Evolutionary conservation across 2,329 filamentous ascomycete species (phyloP).

Genomic region (Passalora sequoiae): DNA sequence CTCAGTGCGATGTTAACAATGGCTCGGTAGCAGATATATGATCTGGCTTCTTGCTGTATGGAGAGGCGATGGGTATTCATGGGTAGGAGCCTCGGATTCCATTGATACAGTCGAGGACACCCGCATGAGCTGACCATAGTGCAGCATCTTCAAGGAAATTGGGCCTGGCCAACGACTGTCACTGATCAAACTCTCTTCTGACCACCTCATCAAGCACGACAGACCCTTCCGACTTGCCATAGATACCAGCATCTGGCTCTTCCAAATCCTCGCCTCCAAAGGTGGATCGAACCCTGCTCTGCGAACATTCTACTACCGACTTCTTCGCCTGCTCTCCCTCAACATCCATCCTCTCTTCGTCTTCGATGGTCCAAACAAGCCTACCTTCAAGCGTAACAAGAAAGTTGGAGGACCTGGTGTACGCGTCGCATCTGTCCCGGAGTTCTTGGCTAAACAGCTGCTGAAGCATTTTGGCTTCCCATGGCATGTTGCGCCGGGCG

Average conservation of each 20-base stretch:
- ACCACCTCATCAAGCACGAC: slow-evolving; percentile 64
- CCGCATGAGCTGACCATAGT: too few species aligned
- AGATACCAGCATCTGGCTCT: slow-evolving; percentile 96
- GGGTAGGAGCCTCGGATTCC: slow-evolving; percentile 17
- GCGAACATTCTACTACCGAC: slow-evolving; percentile 85
- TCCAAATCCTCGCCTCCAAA: slow-evolving; percentile 79
- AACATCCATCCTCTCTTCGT: slow-evolving; percentile 86
- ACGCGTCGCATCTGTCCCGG: slow-evolving; percentile 61
- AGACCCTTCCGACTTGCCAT: slow-evolving; percentile 81
- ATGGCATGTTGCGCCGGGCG: slow-evolving; percentile 80
- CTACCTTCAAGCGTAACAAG: slow-evolving; percentile 83
- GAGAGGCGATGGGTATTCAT: slow-evolving; percentile 29
- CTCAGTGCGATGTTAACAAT: slow-evolving; percentile 3
- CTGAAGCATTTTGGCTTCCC: slow-evolving; percentile 81
- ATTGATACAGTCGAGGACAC: slow-evolving; percentile 38
- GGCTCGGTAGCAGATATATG: slow-evolving; percentile 3
- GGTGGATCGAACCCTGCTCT: slow-evolving; percentile 85
- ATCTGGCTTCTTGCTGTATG: too few species aligned
- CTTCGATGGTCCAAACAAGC: slow-evolving; percentile 82
- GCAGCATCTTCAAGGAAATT: slow-evolving; percentile 87
- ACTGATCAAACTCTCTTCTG: slow-evolving; percentile 73
- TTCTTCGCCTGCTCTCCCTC: slow-evolving; percentile 68
- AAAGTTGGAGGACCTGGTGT: slow-evolving; percentile 54
- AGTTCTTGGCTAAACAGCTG: slow-evolving; percentile 74
- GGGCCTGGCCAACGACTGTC: slow-evolving; percentile 74